Base-by-base conservation (phyloP, 2,329 filamentous ascomycete genomes). In the Diplodia mutila region DNA sequence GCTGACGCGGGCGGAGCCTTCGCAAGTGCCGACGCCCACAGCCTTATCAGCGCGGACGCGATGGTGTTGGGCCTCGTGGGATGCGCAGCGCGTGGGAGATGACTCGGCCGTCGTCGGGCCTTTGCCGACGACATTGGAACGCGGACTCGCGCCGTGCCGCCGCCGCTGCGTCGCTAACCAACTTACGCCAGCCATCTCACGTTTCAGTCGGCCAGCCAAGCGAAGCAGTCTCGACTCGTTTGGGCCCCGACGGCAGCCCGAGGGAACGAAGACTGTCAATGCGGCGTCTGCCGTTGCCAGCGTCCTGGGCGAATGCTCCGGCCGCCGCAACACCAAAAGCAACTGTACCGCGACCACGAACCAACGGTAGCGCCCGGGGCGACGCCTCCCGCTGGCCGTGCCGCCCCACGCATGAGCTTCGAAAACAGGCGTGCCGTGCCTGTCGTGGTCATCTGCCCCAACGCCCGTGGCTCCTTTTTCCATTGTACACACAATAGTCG, bases 361-460 rank as follows among this genome's bases (percentile, higher is more conserved):
- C 37, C 37, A 46, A 21, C 39, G 52, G 63, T 25, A 48, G 51
- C 52, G 63, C 29, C 18, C 63, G 51, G 63, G 51, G 63, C 51
- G 46, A 49, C 51, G 42, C 27, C 42, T 57, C n/a, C 63, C 63
- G 63, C 29, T 16, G 23, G 25, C 34, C 12, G 25, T 23, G 23
- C 61, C 46, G 61, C 37, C 63, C 63, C 63, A 55, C 46, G 37
- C 46, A 51, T 18, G 51, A 32, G 63, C 25, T 18, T 32, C 51
- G 14, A 54, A 54, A 54, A 34, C 51, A 21, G 29, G 51, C 51
- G 16, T 53, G 23, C 51, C 51, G 51, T 23, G 53, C 34, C 52
- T 54, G 52, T 25, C 14, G 16, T 46, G 64, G 64, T 66, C 64
- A 66, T 66, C 64, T 66, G 64, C 52, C 27, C 29, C n/a, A 25